A percentile compares a stretch with the other conserved stretches of the same genome.
Evolutionary conservation across 2,329 filamentous ascomycete species (phyloP).

Genomic region (Epichloe amarillans): DNA sequence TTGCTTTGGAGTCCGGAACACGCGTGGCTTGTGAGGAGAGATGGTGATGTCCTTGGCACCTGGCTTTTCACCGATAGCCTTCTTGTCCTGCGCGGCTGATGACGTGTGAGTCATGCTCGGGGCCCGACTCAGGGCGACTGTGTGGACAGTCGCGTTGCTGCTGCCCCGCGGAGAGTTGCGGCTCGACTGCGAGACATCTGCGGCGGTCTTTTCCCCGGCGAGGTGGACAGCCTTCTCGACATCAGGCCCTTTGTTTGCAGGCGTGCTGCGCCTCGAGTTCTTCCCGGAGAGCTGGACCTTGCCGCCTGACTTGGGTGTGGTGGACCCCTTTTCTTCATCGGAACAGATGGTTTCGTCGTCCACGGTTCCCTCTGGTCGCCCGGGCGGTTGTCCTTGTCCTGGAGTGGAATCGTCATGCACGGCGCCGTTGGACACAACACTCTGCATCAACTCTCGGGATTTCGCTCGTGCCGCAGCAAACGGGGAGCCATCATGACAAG

Average conservation of each 20-base stretch:
- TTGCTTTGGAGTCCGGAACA: neutral
- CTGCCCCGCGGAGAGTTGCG: neutral
- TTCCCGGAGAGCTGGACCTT: neutral
- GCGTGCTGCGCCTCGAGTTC: neutral
- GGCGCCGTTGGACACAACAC: no score
- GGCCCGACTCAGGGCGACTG: neutral
- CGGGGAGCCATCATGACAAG: neutral
- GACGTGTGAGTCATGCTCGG: neutral
- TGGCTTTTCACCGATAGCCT: neutral
- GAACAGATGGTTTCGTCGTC: neutral
- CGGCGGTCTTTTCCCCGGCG: neutral
- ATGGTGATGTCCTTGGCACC: neutral
- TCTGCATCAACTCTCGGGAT: neutral
- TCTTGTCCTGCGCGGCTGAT: neutral
- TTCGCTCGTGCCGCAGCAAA: neutral
- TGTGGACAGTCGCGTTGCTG: neutral
- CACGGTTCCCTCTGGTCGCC: neutral
- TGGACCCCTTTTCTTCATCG: neutral
- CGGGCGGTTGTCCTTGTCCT: no score
- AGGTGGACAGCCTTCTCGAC: neutral
- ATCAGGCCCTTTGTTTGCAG: neutral
- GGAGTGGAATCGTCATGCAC: no score
- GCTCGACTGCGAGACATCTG: neutral
- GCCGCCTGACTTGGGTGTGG: neutral
- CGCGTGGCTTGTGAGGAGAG: neutral